A percentile compares a stretch with the other conserved stretches of the same genome.
Conservation (phyloP, 2,329 filamentous ascomycete species). For the Fusarium nygamai region DNA sequence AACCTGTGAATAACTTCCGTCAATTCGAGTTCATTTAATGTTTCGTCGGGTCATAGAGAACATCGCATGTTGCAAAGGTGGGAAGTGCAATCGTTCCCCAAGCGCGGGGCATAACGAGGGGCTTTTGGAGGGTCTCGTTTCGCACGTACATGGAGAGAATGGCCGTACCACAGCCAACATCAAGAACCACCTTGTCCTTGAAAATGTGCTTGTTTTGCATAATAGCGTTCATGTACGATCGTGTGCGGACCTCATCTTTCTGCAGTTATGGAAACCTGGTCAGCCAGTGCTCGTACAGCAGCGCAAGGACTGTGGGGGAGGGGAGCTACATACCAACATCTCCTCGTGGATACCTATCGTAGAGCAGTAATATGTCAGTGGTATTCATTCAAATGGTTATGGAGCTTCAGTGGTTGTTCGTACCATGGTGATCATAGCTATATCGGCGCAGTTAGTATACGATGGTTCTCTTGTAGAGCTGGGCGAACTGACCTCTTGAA, state of each 20-base stretch:
- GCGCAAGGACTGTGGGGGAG: constrained; percentile 21
- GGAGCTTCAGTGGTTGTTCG: constrained; percentile 28
- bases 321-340: constrained; percentile 81
- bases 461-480: neutral
- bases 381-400: neutral
- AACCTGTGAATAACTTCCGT: constrained; percentile 71
- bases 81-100: neutral
- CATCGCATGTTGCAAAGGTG: neutral
- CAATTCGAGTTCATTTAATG: constrained; percentile 6
- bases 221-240: constrained; percentile 96
- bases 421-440: constrained; percentile 99
- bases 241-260: constrained; percentile 98
- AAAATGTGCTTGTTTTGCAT: constrained; percentile 96
- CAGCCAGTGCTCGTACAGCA: constrained; percentile 29
- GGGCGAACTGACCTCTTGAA: constrained; percentile 82
- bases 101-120: constrained; percentile 30
- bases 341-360: constrained; percentile 90
- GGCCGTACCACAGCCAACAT: constrained; percentile 96
- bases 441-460: constrained; percentile 49
- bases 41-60: neutral
- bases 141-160: constrained; percentile 93
- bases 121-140: constrained; percentile 11
- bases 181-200: constrained; percentile 85
- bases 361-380: constrained; percentile 47
- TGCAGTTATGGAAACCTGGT: constrained; percentile 51